Conservation (phyloP, 1,284 basidiomycete species). For the Pterulicium gracile region DNA sequence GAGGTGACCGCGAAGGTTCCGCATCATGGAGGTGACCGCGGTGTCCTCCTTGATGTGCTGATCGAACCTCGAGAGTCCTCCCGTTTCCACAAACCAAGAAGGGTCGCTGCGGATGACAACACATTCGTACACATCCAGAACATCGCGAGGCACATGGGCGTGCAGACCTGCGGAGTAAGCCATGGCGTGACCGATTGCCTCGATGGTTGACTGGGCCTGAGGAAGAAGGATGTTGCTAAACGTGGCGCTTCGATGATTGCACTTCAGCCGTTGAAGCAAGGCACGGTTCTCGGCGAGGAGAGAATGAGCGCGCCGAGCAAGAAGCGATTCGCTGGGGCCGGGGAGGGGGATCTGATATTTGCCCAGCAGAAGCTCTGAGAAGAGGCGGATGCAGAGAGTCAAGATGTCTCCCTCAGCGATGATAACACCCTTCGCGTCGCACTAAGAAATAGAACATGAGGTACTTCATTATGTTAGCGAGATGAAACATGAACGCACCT, state of each 20-base stretch:
- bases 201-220: constrained; percentile 32
- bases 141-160: constrained; percentile 28
- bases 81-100: constrained; percentile 42
- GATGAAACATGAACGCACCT: constrained; percentile 22
- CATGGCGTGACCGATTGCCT: constrained; percentile 41
- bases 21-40: constrained; percentile 31
- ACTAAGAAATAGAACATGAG: constrained; percentile 9
- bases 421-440: constrained; percentile 33
- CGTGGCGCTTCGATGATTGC: constrained; percentile 31
- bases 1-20: constrained; percentile 28
- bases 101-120: constrained; percentile 36
- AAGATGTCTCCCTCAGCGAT: constrained; percentile 46
- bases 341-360: constrained; percentile 33
- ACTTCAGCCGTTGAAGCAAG: constrained; percentile 21
- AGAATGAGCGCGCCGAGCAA: constrained; percentile 31
- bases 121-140: constrained; percentile 44
- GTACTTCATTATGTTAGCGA: neutral
- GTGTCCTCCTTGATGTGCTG: constrained; percentile 34
- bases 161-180: constrained; percentile 37
- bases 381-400: constrained; percentile 40
- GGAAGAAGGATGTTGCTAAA: constrained; percentile 40
- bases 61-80: constrained; percentile 25
- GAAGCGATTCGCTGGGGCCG: constrained; percentile 27
- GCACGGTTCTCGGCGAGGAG: constrained; percentile 31
- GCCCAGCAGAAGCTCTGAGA: constrained; percentile 36